phyloP scores from a whole-genome alignment of 179 eudicot species.

The Silene noctiflora region DNA sequence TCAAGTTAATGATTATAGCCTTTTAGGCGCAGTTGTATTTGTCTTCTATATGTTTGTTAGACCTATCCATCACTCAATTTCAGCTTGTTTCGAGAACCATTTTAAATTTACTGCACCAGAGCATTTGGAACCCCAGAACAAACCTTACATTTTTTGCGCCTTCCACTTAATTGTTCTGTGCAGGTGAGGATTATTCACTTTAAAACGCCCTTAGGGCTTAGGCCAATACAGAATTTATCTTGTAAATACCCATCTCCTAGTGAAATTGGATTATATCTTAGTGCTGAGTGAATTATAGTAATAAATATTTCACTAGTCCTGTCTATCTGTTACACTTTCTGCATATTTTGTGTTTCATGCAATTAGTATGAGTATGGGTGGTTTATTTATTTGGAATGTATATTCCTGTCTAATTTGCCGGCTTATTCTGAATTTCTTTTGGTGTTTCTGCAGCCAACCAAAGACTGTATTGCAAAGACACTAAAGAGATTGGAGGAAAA shows the following conservation, averaged over 20 bases:
- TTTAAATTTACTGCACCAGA: neutral
- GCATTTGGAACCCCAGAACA: neutral
- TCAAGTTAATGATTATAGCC: neutral
- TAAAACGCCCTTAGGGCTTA: neutral
- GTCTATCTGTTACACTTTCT: neutral
- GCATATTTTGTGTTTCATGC: neutral
- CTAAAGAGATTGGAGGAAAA: conserved; percentile 90
- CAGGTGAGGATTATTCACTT: neutral
- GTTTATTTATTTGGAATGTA: neutral
- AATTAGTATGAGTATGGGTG: neutral
- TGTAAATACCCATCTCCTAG: neutral
- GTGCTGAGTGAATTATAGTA: neutral
- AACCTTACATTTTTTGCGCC: neutral
- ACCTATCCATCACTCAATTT: neutral
- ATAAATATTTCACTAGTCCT: neutral
- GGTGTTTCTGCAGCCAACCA: conserved; percentile 62
- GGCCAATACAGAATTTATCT: neutral
- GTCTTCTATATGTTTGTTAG: neutral
- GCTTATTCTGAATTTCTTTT: neutral
- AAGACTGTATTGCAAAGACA: conserved; percentile 86
- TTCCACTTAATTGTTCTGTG: neutral
- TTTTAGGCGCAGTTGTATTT: neutral
- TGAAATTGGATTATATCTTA: neutral
- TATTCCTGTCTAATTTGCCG: neutral
- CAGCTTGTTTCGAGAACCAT: neutral